These are phyloP conservation scores for Adiantum capillusveneris DNA, from an alignment of 75 land plant species.

Conservation along the genomic window DNA sequence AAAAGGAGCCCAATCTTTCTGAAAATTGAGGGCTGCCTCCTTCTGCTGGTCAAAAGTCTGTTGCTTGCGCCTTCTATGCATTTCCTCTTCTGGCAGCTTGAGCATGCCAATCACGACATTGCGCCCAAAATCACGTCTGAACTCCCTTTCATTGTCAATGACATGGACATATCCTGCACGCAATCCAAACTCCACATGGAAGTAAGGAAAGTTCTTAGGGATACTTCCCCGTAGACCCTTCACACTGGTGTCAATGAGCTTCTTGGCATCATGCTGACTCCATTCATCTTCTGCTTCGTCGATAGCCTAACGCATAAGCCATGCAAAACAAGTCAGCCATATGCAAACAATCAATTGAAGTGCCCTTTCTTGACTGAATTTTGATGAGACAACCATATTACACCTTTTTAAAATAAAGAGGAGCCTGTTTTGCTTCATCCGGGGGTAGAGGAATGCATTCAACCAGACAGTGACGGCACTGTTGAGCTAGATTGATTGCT, in stretches of 20 bases:
- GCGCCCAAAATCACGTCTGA: constrained; percentile 59
- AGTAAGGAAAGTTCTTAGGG: constrained; percentile 88
- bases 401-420: constrained; percentile 92
- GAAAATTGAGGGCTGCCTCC: constrained; percentile 46
- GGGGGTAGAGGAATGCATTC: constrained; percentile 87
- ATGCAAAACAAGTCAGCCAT: too few relatives aligned
- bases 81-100: constrained; percentile 63
- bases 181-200: constrained; percentile 93
- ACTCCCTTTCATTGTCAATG: constrained; percentile 76
- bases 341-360: too few relatives aligned
- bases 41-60: constrained; percentile 54
- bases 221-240: constrained; percentile 73
- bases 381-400: not conserved
- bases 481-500: constrained; percentile 61
- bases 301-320: constrained; percentile 56
- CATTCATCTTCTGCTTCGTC: constrained; percentile 98
- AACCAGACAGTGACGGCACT: constrained; percentile 76
- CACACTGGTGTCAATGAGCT: constrained; percentile 72
- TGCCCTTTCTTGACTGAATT: too few relatives aligned
- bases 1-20: constrained; percentile 62
- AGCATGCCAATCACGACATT: constrained; percentile 82
- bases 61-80: constrained; percentile 45
- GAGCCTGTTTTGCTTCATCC: constrained; percentile 62
- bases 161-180: constrained; percentile 82
- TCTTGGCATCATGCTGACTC: constrained; percentile 97